Percentiles rank a stretch among this genome's conserved stretches.
phyloP scores from a whole-genome alignment of 2,329 filamentous ascomycete species.

The Sporothrix pallida region DNA sequence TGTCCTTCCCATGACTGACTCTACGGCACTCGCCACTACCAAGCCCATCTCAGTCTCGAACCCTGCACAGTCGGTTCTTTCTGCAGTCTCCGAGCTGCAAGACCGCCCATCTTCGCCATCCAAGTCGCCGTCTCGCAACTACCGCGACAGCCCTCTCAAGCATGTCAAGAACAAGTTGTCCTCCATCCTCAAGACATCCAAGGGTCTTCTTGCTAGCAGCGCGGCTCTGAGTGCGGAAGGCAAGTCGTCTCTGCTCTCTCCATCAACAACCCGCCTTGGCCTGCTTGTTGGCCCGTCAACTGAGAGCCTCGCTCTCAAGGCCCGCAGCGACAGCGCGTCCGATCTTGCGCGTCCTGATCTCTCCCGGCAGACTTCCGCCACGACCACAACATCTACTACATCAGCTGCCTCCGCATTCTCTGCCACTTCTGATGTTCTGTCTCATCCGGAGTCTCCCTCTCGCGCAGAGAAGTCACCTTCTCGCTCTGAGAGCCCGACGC shows the following conservation, averaged over 20 bases:
- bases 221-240: slow-evolving; percentile 67
- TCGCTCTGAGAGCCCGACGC: slow-evolving; percentile 52
- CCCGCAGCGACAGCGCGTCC: slow-evolving; percentile 40
- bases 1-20: slow-evolving; percentile 49
- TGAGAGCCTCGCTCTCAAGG: slow-evolving; percentile 51
- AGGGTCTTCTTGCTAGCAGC: slow-evolving; percentile 81
- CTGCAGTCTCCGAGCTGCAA: slow-evolving; percentile 53
- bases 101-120: slow-evolving; percentile 54
- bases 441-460: slow-evolving; percentile 32
- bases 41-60: slow-evolving; percentile 69
- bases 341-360: slow-evolving; percentile 56
- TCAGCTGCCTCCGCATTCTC: slow-evolving; percentile 35
- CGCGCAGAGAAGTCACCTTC: slow-evolving; percentile 35
- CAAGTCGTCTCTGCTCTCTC: slow-evolving; percentile 63
- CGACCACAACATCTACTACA: neutral
- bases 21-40: slow-evolving; percentile 51
- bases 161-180: slow-evolving; percentile 93
- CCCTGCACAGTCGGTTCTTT: slow-evolving; percentile 46
- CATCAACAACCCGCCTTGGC: slow-evolving; percentile 56
- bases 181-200: slow-evolving; percentile 86
- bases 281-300: slow-evolving; percentile 54
- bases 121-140: slow-evolving; percentile 62
- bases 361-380: slow-evolving; percentile 45
- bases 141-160: slow-evolving; percentile 80
- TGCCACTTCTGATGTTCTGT: slow-evolving; percentile 33